Percentiles rank a stretch among this genome's conserved stretches.
phyloP scores from a whole-genome alignment of 2,329 filamentous ascomycete species.

The Aspergillus felis region DNA sequence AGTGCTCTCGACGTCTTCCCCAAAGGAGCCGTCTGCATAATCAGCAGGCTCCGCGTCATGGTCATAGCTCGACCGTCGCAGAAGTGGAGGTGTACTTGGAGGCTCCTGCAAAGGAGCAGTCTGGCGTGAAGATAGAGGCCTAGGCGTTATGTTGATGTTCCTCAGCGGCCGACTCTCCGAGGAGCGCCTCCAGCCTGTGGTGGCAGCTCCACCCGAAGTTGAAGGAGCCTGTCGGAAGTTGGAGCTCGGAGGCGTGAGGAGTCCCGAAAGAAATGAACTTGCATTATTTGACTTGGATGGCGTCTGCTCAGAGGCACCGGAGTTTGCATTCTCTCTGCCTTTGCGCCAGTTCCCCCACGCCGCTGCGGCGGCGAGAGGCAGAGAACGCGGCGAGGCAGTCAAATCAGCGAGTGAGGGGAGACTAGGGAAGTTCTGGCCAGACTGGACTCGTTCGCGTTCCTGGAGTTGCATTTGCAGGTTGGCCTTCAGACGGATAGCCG shows the following conservation, averaged over 20 bases:
- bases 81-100: slow-evolving; percentile 51
- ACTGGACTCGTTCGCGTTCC: slow-evolving; percentile 80
- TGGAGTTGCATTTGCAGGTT: slow-evolving; percentile 98
- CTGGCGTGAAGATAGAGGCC: slow-evolving; percentile 29
- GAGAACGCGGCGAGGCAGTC: slow-evolving; percentile 69
- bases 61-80: slow-evolving; percentile 56
- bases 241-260: slow-evolving; percentile 85
- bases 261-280: slow-evolving; percentile 67
- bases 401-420: slow-evolving; percentile 73
- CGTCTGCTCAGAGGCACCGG: slow-evolving; percentile 47
- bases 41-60: slow-evolving; percentile 53
- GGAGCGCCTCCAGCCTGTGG: slow-evolving; percentile 24
- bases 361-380: slow-evolving; percentile 85
- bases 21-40: slow-evolving; percentile 45
- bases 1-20: slow-evolving; percentile 49
- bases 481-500: slow-evolving; percentile 85
- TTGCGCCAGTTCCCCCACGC: slow-evolving; percentile 96
- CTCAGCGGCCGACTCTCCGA: slow-evolving; percentile 35
- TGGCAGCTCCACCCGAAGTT: slow-evolving; percentile 31
- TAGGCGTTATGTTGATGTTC: slow-evolving; percentile 25
- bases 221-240: slow-evolving; percentile 61
- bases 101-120: slow-evolving; percentile 29
- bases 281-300: slow-evolving; percentile 58
- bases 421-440: slow-evolving; percentile 64
- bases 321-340: slow-evolving; percentile 52